Conservation (phyloP, 768 basidiomycete species). For the Rhizopogon salebrosus region DNA sequence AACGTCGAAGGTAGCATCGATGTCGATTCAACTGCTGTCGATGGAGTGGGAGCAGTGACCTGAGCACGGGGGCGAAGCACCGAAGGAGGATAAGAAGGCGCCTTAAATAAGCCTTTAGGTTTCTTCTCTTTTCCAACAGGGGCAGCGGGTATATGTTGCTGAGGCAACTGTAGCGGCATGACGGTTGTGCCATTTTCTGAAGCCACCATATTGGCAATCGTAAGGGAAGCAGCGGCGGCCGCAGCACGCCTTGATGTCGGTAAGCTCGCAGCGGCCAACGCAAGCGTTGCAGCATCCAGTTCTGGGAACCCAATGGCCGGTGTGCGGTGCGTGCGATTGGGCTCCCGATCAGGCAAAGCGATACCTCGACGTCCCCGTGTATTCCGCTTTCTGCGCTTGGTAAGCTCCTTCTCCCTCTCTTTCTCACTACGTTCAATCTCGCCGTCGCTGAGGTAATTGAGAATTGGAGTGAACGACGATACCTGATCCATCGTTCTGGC, state of each 20-base stretch:
- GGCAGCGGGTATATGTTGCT: constrained; percentile 29
- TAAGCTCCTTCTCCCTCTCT: constrained; percentile 90
- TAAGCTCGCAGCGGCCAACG: constrained; percentile 58
- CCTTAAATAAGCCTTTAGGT: constrained; percentile 67
- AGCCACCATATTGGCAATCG: constrained; percentile 90
- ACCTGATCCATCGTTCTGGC: constrained; percentile 77
- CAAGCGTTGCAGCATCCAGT: constrained; percentile 64
- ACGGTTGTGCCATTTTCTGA: constrained; percentile 78
- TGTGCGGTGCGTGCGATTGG: constrained; percentile 86
- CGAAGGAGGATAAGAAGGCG: constrained; percentile 50
- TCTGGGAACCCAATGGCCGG: constrained; percentile 84
- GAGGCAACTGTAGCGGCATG: constrained; percentile 35
- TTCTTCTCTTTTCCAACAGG: constrained; percentile 58
- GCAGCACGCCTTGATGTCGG: constrained; percentile 79
- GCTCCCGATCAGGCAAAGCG: constrained; percentile 88
- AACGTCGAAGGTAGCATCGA: constrained; percentile 48
- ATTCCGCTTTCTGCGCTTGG: constrained; percentile 78
- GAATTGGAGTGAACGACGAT: constrained; percentile 77
- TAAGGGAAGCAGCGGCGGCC: constrained; percentile 75
- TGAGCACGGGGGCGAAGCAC: constrained; percentile 59
- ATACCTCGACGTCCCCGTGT: constrained; percentile 79
- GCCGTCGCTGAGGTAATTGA: constrained; percentile 82
- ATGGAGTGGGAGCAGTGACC: constrained; percentile 54
- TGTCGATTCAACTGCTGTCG: constrained; percentile 63
- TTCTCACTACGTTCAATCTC: constrained; percentile 88